A percentile compares a stretch with the other conserved stretches of the same genome.
Conservation (phyloP, 768 basidiomycete genomes). For the Panus rudis region DNA sequence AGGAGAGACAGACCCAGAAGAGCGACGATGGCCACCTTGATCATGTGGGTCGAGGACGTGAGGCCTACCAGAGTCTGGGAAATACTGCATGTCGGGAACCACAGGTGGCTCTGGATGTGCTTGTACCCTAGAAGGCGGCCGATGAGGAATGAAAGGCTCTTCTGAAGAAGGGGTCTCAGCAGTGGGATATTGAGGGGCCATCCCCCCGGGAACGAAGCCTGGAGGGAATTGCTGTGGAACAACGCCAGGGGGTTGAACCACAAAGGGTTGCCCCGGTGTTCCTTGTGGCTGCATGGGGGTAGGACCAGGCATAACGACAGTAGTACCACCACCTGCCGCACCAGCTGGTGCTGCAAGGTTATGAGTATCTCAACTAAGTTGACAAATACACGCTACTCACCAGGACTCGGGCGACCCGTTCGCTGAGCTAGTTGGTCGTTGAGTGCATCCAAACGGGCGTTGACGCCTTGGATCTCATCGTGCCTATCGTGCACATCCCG, state of each 20-base stretch:
- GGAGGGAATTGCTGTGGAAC: conserved; percentile 2
- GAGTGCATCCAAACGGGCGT: conserved; percentile 50
- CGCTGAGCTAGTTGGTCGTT: conserved; percentile 26
- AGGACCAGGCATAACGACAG: too few species aligned
- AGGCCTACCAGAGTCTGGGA: background rate
- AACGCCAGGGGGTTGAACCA: background rate
- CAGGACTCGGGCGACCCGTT: conserved; percentile 4
- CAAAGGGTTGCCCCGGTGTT: background rate
- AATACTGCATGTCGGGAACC: background rate
- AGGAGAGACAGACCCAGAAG: background rate
- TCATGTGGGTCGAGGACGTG: background rate
- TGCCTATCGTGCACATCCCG: conserved; percentile 77
- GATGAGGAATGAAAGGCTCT: too few species aligned
- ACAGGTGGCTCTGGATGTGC: background rate
- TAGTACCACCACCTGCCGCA: too few species aligned
- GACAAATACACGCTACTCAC: conserved; percentile 10
- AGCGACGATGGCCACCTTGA: background rate
- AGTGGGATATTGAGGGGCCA: conserved; percentile 2
- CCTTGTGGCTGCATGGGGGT: too few species aligned
- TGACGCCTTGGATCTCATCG: conserved; percentile 59
- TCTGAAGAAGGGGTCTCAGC: background rate
- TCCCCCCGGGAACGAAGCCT: conserved; percentile 4
- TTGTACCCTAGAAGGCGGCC: too few species aligned
- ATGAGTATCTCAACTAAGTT: background rate
- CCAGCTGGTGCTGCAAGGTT: too few species aligned